Base-by-base conservation (phyloP, 2,329 filamentous ascomycete species). In the Xylariaceae sp. region DNA sequence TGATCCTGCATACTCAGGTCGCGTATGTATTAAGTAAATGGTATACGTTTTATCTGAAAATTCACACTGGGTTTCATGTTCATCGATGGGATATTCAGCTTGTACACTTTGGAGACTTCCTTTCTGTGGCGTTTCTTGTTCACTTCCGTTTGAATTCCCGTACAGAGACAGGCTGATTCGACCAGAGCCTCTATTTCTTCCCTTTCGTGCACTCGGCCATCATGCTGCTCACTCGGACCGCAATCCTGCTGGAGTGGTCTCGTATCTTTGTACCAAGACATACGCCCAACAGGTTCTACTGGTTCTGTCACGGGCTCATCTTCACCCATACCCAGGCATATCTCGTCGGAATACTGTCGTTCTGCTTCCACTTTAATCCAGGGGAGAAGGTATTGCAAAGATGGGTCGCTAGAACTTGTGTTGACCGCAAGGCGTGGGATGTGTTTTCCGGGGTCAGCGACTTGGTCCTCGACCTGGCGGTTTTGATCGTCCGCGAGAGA, bases 371-470 rank as follows among this genome's bases (percentile, higher is more conserved):
- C 0, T 35, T 54, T 11, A 28, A 37, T 13, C 51, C 40, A 24
- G 50, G 58, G 59, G 51, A 60, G 30, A 34, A 38, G n/a, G 39
- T 38, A 9, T 15, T 49, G 11, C 8, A 38, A 41, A 63, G 26
- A 2, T 59, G 55, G 22, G 22, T 26, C 11, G 6, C 22, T 6
- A 11, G 22, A 4, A 32, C n/a, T 2, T 72, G 69, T 48, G 55
- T 71, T 30, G 47, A 66, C 33, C 61, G 65, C 32, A 64, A 65
- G 30, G 52, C 61, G 7, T 63, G 68, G 44, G 67, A 69, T 47
- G 54, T 71, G n/a, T 53, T 60, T 30, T 64, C 67, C 31, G 66
- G 67, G 0, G 62, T 57, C 4, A 51, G 68, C n/a, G 69, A 71
- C 50, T 64, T 72, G 34, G 19, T 64, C n/a, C 64, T 64, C 6